A percentile compares a stretch with the other conserved stretches of the same genome.
phyloP scores from a whole-genome alignment of 129 eudicot species.

The Arctium lappa region DNA sequence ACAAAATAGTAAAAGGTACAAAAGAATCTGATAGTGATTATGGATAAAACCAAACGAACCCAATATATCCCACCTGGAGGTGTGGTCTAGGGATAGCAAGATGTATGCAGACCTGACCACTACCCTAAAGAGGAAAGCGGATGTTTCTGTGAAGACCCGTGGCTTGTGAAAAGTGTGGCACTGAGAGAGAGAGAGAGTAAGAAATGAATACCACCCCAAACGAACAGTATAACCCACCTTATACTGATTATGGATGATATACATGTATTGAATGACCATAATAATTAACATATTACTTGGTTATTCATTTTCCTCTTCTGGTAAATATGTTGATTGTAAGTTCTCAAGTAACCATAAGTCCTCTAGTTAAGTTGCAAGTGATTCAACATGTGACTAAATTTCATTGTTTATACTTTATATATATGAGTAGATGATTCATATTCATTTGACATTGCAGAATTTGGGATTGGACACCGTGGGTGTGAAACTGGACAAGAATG shows the following conservation, averaged over 20 bases:
- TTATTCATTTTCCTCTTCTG: not conserved
- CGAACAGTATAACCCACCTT: not conserved
- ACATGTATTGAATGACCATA: not conserved
- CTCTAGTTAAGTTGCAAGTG: not conserved
- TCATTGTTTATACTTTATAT: not conserved
- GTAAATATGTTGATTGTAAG: not conserved
- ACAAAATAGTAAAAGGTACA: not conserved
- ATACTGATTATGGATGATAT: not conserved
- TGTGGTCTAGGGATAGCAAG: not conserved
- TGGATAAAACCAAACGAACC: not conserved
- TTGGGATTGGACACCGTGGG: slow-evolving; percentile 88
- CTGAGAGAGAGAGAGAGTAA: not conserved
- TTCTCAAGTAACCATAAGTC: not conserved
- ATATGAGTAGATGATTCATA: not conserved
- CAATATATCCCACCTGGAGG: too few species aligned
- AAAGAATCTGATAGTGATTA: too few species aligned
- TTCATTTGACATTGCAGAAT: slow-evolving; percentile 51
- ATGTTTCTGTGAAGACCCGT: not conserved
- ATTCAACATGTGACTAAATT: slow-evolving; percentile 1
- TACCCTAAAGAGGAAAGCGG: not conserved
- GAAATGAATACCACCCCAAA: not conserved
- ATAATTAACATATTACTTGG: not conserved
- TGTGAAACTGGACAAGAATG: slow-evolving; percentile 73
- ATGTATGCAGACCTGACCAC: not conserved
- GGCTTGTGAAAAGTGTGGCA: not conserved